Percentiles rank a stretch among this genome's conserved stretches.
These are phyloP conservation scores for Exutisphaerella laricina DNA, from an alignment of 2,329 filamentous ascomycete species.

Conservation along the genomic window DNA sequence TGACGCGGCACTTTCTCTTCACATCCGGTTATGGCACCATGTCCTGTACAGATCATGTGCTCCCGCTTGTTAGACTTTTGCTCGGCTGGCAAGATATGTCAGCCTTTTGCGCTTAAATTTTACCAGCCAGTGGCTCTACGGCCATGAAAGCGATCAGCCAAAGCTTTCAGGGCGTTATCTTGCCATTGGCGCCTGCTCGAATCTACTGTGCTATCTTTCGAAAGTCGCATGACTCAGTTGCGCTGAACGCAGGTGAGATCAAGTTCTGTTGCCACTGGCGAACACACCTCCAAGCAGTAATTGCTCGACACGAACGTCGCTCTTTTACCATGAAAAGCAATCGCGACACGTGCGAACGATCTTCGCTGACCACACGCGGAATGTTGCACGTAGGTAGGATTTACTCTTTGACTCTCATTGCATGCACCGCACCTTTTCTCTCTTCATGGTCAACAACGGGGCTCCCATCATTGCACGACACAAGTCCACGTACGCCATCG, in stretches of 20 bases:
- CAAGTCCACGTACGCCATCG: too few relatives aligned
- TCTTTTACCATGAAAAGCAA: conserved; percentile 4
- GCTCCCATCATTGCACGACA: too few relatives aligned
- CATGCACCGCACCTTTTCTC: background rate
- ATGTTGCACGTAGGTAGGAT: background rate
- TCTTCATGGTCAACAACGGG: too few relatives aligned
- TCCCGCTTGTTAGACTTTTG: background rate
- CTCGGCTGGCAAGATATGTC: too few relatives aligned
- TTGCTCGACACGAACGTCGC: conserved; percentile 6
- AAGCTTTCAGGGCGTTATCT: conserved; percentile 12
- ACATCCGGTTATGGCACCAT: conserved; percentile 1
- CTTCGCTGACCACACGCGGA: background rate
- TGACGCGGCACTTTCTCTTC: background rate
- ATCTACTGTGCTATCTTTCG: too few relatives aligned
- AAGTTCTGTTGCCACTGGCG: conserved; percentile 3
- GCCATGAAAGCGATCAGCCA: background rate
- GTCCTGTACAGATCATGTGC: background rate
- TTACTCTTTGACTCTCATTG: background rate
- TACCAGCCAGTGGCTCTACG: too few relatives aligned
- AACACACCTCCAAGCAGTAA: background rate
- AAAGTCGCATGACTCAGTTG: conserved; percentile 5
- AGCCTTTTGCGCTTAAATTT: too few relatives aligned
- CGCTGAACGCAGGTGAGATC: conserved; percentile 6
- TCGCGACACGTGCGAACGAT: conserved; percentile 16
- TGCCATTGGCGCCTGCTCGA: conserved; percentile 12